Base-by-base conservation (phyloP, 164 flowering plant genomes). In the Aristolochia fimbriata region DNA sequence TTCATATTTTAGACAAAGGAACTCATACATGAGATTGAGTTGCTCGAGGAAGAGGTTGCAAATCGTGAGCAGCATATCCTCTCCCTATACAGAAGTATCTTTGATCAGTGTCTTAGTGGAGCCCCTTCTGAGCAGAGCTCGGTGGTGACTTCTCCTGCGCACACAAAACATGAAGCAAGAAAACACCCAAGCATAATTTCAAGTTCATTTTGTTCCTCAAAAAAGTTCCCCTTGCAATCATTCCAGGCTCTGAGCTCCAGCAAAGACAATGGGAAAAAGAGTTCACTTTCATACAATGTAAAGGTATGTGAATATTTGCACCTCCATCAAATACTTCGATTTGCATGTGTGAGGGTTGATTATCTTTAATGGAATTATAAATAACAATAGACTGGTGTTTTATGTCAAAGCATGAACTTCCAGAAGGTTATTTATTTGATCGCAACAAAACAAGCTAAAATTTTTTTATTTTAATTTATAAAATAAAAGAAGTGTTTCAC, bases 31-130 rank as follows among this genome's bases (percentile, higher is more conserved):
- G 97, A 91, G 74, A 87, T 91, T 61, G 93, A 90, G 58, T 71
- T 77, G 60, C 89, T 91, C 51, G 97, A 91, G 71, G 83, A 86
- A 75, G 97, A 90, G 75, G 91, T 87, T 59, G 79, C 96, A 51
- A 87, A 76, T 67, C 81, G 91, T 3, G 96, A 91, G 65, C 85
- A 87, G 67, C 91, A 84, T 64, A 86, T 91, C 59, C 93, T 91
- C n/a, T 65, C 88, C 62, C 83, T 90, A 22, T 90, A 90, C 69
- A 73, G 91, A 69, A 86, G 66, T 69, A 81, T 84, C 15, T 87
- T 85, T 74, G 92, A 85, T 31, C 65, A 86, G 15, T 78, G 84
- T 69, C 73, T 69, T 51, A 87, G 84, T 63, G 61, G 71, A 47
- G 67, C 87, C 12, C 68, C 87, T 63, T 85, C 94, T 43, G 78